Conservation (phyloP, 169 alveolate genomes). For the Cryptosporidium bovis region DNA sequence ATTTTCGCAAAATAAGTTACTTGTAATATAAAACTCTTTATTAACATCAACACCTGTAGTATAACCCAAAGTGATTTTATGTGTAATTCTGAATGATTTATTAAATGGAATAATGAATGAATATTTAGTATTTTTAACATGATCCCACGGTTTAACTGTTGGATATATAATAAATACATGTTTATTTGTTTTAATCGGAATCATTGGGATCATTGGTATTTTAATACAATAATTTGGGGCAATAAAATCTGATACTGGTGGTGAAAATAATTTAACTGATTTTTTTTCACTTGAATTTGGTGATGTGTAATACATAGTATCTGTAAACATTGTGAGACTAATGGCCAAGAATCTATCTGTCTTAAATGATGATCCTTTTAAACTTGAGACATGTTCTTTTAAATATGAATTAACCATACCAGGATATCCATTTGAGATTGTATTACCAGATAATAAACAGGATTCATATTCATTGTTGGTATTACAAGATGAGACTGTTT, state of each 20-base stretch:
- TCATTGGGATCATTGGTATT: conserved; percentile 53
- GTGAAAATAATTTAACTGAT: conserved; percentile 64
- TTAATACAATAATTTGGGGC: conserved; percentile 55
- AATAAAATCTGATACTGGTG: conserved; percentile 37
- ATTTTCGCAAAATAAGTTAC: conserved; percentile 35
- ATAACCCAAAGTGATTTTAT: conserved; percentile 39
- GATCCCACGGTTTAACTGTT: conserved; percentile 66
- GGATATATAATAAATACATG: conserved; percentile 60
- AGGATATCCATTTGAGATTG: neutral
- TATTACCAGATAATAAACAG: conserved; percentile 16
- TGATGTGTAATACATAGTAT: conserved; percentile 49
- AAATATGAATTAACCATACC: conserved; percentile 51
- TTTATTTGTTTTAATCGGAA: conserved; percentile 5
- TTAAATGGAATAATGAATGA: conserved; percentile 59
- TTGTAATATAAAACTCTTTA: conserved; percentile 17
- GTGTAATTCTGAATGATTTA: conserved; percentile 12
- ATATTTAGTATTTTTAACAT: conserved; percentile 50
- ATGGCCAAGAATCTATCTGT: conserved; percentile 21
- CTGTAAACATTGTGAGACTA: conserved; percentile 37
- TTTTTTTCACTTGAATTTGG: conserved; percentile 5
- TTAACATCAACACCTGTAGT: neutral
- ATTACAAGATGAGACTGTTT: conserved; percentile 34
- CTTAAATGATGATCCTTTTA: conserved; percentile 41
- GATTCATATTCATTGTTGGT: conserved; percentile 16
- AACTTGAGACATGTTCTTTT: conserved; percentile 22